These are phyloP conservation scores for Exophiala phaeomuriformis DNA, from an alignment of 2,329 filamentous ascomycete genomes.

Conservation along the genomic window DNA sequence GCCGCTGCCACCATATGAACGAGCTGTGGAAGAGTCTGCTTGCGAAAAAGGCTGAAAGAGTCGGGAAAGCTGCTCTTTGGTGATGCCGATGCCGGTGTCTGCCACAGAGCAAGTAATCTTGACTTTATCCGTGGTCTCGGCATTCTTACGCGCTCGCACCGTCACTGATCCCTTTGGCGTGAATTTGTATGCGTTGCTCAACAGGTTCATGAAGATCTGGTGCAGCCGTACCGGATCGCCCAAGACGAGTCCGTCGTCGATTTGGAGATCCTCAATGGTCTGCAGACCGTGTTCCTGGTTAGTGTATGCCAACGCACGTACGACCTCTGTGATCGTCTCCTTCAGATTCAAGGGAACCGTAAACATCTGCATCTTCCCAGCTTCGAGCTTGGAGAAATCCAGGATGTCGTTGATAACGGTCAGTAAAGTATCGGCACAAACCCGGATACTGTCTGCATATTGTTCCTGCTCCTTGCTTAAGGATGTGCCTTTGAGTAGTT, in stretches of 20 bases:
- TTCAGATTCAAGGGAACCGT: conserved; percentile 73
- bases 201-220: conserved; percentile 56
- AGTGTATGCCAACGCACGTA: conserved; percentile 56
- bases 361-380: conserved; percentile 57
- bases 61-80: conserved; percentile 54
- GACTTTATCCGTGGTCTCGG: conserved; percentile 30
- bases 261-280: conserved; percentile 59
- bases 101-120: conserved; percentile 44
- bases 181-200: conserved; percentile 58
- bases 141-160: conserved; percentile 35
- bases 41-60: conserved; percentile 55
- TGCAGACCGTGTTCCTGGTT: conserved; percentile 54
- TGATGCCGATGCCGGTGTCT: conserved; percentile 62
- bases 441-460: conserved; percentile 37
- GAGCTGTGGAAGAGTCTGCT: conserved; percentile 54
- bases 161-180: conserved; percentile 48
- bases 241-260: conserved; percentile 60
- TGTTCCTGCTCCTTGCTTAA: conserved; percentile 38
- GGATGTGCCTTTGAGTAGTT: conserved; percentile 36
- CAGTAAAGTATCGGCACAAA: conserved; percentile 37
- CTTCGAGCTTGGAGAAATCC: conserved; percentile 48
- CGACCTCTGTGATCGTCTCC: conserved; percentile 58
- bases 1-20: conserved; percentile 52
- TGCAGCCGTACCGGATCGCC: conserved; percentile 78
- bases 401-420: conserved; percentile 42